A percentile compares a stretch with the other conserved stretches of the same genome.
Conservation (phyloP, 306 rosid species). For the Vigna unguiculata region DNA sequence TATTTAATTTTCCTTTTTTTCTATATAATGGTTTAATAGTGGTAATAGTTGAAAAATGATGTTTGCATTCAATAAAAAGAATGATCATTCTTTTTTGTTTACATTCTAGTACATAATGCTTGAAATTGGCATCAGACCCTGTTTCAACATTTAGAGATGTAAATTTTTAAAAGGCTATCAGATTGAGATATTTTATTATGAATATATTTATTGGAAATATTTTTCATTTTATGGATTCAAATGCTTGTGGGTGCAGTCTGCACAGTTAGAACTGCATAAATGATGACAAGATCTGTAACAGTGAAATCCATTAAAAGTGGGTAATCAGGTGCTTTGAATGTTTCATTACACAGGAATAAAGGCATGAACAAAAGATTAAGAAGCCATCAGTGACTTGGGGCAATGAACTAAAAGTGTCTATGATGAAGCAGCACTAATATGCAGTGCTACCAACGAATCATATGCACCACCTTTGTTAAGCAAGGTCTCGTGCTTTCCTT, state of each 20-base stretch:
- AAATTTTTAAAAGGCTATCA: too few relatives aligned
- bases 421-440: constrained; percentile 50
- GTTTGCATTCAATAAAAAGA: too few relatives aligned
- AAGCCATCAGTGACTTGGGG: neutral
- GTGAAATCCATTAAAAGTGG: constrained; percentile 2
- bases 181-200: too few relatives aligned
- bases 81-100: too few relatives aligned
- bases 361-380: neutral
- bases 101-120: too few relatives aligned
- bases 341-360: neutral
- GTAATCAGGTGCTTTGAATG: neutral
- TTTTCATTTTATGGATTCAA: too few relatives aligned
- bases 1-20: too few relatives aligned
- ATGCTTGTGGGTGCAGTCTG: neutral
- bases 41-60: too few relatives aligned
- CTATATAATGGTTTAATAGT: too few relatives aligned
- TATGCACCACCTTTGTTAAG: constrained; percentile 65
- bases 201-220: too few relatives aligned
- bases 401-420: constrained; percentile 34
- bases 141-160: too few relatives aligned
- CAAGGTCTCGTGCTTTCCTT: constrained; percentile 73
- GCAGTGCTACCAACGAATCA: constrained; percentile 70
- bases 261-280: neutral
- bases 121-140: too few relatives aligned
- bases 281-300: neutral